Evolutionary conservation across 306 rosid species (phyloP).

Genomic region (Vachellia collinsii): DNA sequence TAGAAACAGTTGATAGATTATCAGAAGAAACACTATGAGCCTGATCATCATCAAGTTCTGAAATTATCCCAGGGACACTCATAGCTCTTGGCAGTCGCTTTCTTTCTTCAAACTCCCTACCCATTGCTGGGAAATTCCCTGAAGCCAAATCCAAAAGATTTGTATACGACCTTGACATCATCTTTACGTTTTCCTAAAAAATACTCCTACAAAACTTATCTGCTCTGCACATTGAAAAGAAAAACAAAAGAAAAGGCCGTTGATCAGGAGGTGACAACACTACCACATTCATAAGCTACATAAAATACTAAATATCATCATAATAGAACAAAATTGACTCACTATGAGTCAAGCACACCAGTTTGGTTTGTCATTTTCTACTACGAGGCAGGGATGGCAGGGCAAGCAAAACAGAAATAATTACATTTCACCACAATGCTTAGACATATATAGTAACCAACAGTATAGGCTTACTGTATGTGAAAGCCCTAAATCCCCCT

Average conservation of each 20-base stretch:
- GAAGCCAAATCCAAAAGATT: slow-evolving; percentile 88
- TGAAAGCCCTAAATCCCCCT: slow-evolving; percentile 47
- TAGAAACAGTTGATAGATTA: slow-evolving; percentile 57
- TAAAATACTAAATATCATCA: neutral
- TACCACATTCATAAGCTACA: slow-evolving; percentile 31
- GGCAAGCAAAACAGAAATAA: neutral
- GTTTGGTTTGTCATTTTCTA: slow-evolving; percentile 3
- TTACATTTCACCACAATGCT: slow-evolving; percentile 27
- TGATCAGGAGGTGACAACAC: slow-evolving; percentile 17
- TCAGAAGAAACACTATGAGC: slow-evolving; percentile 67
- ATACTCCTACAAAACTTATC: slow-evolving; percentile 34
- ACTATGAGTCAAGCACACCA: slow-evolving; percentile 37
- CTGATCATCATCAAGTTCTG: slow-evolving; percentile 74
- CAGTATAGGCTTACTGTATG: slow-evolving; percentile 42
- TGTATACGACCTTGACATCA: slow-evolving; percentile 46
- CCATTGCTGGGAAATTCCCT: slow-evolving; percentile 73
- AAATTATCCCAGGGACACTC: slow-evolving; percentile 66
- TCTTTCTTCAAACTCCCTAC: slow-evolving; percentile 45
- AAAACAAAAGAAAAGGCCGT: slow-evolving; percentile 3
- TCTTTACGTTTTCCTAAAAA: slow-evolving; percentile 34
- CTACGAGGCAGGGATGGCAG: neutral
- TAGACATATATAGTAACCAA: slow-evolving; percentile 30
- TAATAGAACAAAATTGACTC: neutral
- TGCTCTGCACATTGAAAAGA: slow-evolving; percentile 35
- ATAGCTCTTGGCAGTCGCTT: slow-evolving; percentile 71